Evolutionary conservation across 2,329 filamentous ascomycete species (phyloP).

Genomic region (Xylariales sp.): DNA sequence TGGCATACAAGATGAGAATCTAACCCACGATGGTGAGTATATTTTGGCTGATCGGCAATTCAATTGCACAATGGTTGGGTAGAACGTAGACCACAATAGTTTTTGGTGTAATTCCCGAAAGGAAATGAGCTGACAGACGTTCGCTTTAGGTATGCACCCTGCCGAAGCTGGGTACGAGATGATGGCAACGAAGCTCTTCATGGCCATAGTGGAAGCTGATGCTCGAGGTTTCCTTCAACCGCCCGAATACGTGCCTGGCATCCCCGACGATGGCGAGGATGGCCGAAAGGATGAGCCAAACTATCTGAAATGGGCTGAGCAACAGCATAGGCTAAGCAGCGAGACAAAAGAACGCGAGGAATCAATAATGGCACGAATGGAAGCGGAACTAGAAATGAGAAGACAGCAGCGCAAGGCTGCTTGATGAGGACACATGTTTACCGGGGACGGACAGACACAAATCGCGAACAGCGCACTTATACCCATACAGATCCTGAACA

Average conservation of each 20-base stretch:
- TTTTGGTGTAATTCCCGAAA: too few relatives aligned
- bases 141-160: conserved; percentile 17
- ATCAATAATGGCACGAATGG: conserved; percentile 21
- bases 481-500: too few relatives aligned
- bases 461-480: too few relatives aligned
- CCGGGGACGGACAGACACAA: too few relatives aligned
- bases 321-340: conserved; percentile 21
- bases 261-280: conserved; percentile 25
- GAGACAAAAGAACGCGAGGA: conserved; percentile 16
- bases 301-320: conserved; percentile 16
- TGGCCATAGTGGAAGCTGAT: conserved; percentile 26
- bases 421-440: too few relatives aligned
- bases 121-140: too few relatives aligned
- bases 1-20: conserved; percentile 23
- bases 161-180: conserved; percentile 26
- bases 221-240: conserved; percentile 23
- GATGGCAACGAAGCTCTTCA: conserved; percentile 27
- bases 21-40: conserved; percentile 3
- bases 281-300: conserved; percentile 19
- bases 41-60: too few relatives aligned
- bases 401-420: conserved; percentile 9
- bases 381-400: conserved; percentile 18
- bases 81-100: too few relatives aligned
- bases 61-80: too few relatives aligned
- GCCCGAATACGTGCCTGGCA: conserved; percentile 20